Evolutionary conservation across 768 basidiomycete species (phyloP), one percentile per base, ranked within the genome.

Genomic region (Boletus pseudopeckii): DNA sequence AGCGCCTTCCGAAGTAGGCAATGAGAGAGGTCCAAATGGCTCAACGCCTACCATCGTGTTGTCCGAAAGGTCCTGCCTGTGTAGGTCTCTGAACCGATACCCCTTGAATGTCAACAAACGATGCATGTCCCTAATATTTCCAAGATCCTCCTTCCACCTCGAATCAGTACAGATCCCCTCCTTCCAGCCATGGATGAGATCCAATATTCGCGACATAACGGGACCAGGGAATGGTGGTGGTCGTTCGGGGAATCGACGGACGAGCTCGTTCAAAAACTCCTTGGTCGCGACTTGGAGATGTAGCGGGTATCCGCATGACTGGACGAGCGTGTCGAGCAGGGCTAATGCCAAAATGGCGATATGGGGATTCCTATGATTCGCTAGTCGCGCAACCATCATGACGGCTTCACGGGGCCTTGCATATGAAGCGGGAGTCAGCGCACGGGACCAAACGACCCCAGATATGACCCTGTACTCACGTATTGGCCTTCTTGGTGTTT

Each of bases 91-190:
- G 72, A 91, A 90, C 17, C 87, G 79, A 69, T 85, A 85, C 58
- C 96, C 97, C 68, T 98, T 99, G 80, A 95, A 98, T 7, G 85
- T 88, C 61, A 99, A 71, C 50, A 99, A 70, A 22, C 96, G 76
- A 70, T 98, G 92, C 97, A 99, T 99, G 73, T 99, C 97, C 60
- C 96, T 73, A 54, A 99, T 97, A 64, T 98, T 98, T 9, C 91
- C 92, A 44, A 99, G 75, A 71, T 98, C 96, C 54, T 98, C 97
- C 68, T 91, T 92, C 85, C 92, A 95, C 67, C 95, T 84, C 43
- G 88, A 90, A 32, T 90, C 86, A 0, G 76, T 66, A 65, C 96
- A 98, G 42, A 99, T 90, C 3, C 86, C 86, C 66, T 95, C 92
- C 74, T 94, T 97, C 97, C 97, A 99, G 45, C 79, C 76, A 59